Evolutionary conservation across 441 rosid species (phyloP).

Genomic region (Erodium moschatum): DNA sequence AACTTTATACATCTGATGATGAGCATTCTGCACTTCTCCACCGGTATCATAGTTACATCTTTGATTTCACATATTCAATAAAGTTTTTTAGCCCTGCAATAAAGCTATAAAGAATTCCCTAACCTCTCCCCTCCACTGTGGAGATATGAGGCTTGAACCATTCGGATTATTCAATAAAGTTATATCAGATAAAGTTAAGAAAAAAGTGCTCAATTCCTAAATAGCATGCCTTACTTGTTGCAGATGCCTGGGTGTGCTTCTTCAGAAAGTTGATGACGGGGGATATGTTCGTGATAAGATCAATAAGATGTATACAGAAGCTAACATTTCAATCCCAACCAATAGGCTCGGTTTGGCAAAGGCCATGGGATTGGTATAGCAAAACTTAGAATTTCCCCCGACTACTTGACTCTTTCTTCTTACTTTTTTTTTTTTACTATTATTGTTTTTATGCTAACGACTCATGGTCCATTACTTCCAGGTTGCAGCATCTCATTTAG

Average conservation of each 20-base stretch:
- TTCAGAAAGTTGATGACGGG: slow-evolving; percentile 87
- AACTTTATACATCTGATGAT: slow-evolving; percentile 61
- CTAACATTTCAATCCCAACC: slow-evolving; percentile 73
- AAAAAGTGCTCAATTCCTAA: background rate
- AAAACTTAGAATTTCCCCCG: slow-evolving; percentile 15
- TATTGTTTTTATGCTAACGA: slow-evolving; percentile 14
- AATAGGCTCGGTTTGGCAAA: slow-evolving; percentile 98
- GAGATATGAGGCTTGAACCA: too few relatives aligned
- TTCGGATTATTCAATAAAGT: slow-evolving; percentile 6
- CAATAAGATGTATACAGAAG: slow-evolving; percentile 87
- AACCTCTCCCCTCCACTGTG: too few relatives aligned
- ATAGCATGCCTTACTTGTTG: slow-evolving; percentile 16
- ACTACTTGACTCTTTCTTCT: slow-evolving; percentile 8
- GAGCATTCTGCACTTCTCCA: slow-evolving; percentile 95
- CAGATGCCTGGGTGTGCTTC: slow-evolving; percentile 92
- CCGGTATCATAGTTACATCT: slow-evolving; percentile 40
- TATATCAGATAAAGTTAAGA: background rate
- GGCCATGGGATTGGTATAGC: slow-evolving; percentile 94
- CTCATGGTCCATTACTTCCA: slow-evolving; percentile 30
- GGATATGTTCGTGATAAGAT: slow-evolving; percentile 78
- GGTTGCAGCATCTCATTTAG: slow-evolving; percentile 99
- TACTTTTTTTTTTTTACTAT: background rate
- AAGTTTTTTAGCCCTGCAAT: background rate
- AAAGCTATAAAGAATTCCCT: too few relatives aligned
- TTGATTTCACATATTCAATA: slow-evolving; percentile 18